Conservation (phyloP, 805 yeast genomes). For the Hanseniaspora valbyensis region DNA sequence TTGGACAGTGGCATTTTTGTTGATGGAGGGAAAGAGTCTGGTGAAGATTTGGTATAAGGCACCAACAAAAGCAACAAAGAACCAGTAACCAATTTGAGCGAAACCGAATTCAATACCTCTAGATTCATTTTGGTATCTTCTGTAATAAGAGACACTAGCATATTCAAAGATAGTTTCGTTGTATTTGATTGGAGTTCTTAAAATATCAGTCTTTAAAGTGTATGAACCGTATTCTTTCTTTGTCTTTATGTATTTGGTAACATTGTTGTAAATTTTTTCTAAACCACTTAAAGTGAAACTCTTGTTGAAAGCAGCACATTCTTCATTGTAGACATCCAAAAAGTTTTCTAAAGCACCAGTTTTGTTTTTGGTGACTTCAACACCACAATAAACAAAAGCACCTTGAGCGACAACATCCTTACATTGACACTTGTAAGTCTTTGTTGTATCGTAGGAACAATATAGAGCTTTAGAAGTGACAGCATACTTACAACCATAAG, state of each 20-base stretch:
- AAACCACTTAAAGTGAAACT: slow-evolving; percentile 31
- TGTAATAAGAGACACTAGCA: background rate
- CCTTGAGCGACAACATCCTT: slow-evolving; percentile 26
- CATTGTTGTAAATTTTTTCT: slow-evolving; percentile 34
- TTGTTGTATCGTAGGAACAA: slow-evolving; percentile 22
- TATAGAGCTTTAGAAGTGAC: slow-evolving; percentile 21
- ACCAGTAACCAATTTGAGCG: slow-evolving; percentile 42
- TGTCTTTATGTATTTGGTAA: slow-evolving; percentile 33
- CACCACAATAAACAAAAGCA: slow-evolving; percentile 26
- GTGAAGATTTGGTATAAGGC: slow-evolving; percentile 23
- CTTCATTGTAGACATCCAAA: slow-evolving; percentile 18
- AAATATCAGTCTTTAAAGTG: too few species aligned
- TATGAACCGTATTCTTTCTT: slow-evolving; percentile 17
- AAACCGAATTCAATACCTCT: slow-evolving; percentile 38
- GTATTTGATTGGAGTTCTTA: slow-evolving; percentile 17
- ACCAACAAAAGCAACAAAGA: slow-evolving; percentile 33
- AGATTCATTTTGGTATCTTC: slow-evolving; percentile 20
- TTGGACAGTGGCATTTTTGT: background rate
- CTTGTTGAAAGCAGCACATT: slow-evolving; percentile 24
- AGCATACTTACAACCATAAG: slow-evolving; percentile 23
- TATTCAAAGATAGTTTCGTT: background rate
- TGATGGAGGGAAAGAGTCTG: background rate
- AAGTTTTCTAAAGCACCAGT: slow-evolving; percentile 14
- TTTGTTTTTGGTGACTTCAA: slow-evolving; percentile 14
- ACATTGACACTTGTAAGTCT: slow-evolving; percentile 24